phyloP scores from a whole-genome alignment of 306 rosid genomes.

The Begonia loranthoides region DNA sequence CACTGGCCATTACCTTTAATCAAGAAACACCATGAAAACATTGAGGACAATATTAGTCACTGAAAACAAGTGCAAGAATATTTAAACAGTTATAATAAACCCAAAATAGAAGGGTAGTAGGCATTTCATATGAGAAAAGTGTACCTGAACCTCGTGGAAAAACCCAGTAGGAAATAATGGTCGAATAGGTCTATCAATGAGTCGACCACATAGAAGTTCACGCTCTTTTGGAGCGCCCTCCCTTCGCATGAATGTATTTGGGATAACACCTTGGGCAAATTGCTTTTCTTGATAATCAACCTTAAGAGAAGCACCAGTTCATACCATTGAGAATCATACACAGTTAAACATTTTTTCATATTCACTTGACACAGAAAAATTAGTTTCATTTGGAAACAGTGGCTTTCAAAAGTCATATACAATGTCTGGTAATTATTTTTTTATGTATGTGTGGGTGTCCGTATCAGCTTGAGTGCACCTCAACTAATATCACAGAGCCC shows the following conservation, averaged over 20 bases:
- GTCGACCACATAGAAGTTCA: conserved; percentile 75
- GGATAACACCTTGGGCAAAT: conserved; percentile 83
- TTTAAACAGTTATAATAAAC: background rate
- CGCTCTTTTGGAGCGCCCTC: conserved; percentile 98
- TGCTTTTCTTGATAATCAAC: conserved; percentile 97
- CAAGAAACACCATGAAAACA: conserved; percentile 6
- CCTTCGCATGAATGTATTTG: conserved; percentile 63
- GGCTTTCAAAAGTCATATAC: no score
- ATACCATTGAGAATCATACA: no score
- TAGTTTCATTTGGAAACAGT: no score
- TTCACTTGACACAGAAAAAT: no score
- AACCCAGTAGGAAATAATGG: conserved; percentile 85
- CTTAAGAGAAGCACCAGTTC: conserved; percentile 23
- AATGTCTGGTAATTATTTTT: no score
- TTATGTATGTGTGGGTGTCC: no score
- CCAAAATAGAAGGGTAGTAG: background rate
- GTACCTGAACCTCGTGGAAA: conserved; percentile 95
- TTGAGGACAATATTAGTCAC: conserved; percentile 1
- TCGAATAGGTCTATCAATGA: conserved; percentile 85
- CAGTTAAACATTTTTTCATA: no score
- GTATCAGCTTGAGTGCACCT: no score
- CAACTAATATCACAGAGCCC: no score
- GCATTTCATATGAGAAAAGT: conserved; percentile 4
- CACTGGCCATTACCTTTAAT: conserved; percentile 71
- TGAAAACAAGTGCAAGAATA: background rate